These are phyloP conservation scores for Ilyonectria sp. DNA, from an alignment of 2,329 filamentous ascomycete species.

Conservation along the genomic window DNA sequence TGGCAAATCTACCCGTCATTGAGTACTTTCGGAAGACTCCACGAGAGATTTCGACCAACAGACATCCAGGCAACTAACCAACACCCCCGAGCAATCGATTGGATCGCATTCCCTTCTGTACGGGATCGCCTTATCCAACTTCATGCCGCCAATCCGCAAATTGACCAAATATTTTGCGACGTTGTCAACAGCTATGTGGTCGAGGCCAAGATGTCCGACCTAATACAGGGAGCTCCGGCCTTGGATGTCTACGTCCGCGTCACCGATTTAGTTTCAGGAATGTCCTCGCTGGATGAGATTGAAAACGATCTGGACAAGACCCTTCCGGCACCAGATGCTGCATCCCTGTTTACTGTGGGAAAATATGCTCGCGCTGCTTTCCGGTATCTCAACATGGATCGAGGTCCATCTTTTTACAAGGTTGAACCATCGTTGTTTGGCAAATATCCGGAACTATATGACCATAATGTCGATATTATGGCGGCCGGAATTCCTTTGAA, in stretches of 20 bases:
- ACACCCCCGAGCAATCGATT: constrained; percentile 50
- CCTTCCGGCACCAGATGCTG: constrained; percentile 46
- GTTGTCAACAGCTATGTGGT: constrained; percentile 52
- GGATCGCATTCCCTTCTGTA: constrained; percentile 50
- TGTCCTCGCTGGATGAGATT: constrained; percentile 33
- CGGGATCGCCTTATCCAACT: constrained; percentile 49
- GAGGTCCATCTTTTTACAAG: constrained; percentile 52
- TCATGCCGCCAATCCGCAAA: constrained; percentile 50
- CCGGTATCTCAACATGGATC: constrained; percentile 49
- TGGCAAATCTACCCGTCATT: constrained; percentile 52
- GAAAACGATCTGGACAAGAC: constrained; percentile 4
- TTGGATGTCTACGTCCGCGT: constrained; percentile 49
- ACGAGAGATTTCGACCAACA: constrained; percentile 49
- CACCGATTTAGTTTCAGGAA: constrained; percentile 48
- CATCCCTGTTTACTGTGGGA: constrained; percentile 41
- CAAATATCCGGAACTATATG: constrained; percentile 52
- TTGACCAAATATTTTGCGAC: constrained; percentile 53
- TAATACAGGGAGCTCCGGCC: constrained; percentile 45
- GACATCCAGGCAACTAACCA: constrained; percentile 40
- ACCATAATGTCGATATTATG: constrained; percentile 44
- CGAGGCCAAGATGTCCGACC: constrained; percentile 48
- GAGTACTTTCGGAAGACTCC: constrained; percentile 45
- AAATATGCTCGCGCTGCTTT: constrained; percentile 47
- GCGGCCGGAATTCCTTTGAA: constrained; percentile 50
- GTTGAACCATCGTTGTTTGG: constrained; percentile 52